phyloP scores from a whole-genome alignment of 2,329 filamentous ascomycete genomes.

The Rosellinia necatrix region DNA sequence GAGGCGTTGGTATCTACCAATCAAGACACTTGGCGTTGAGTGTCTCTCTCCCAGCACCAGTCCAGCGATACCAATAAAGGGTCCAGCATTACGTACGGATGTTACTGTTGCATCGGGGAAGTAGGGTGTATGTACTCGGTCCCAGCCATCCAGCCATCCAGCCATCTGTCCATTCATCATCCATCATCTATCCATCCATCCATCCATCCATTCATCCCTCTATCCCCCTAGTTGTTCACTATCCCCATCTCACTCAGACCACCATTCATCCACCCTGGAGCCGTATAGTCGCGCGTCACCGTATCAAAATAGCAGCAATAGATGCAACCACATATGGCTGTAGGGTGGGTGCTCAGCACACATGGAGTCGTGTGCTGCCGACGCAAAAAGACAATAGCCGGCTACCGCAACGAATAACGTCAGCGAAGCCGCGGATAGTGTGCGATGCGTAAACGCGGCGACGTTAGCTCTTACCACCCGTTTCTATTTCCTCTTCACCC shows the following conservation, averaged over 20 bases:
- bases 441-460: conserved; percentile 10
- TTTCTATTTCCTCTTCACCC: not conserved
- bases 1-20: conserved; percentile 21
- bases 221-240: too few species aligned
- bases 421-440: conserved; percentile 11
- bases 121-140: too few species aligned
- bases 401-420: too few species aligned
- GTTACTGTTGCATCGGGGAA: conserved; percentile 19
- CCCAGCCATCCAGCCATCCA: too few species aligned
- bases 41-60: not conserved
- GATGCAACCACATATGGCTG: conserved; percentile 13
- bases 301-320: conserved; percentile 26
- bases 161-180: too few species aligned
- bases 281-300: conserved; percentile 13
- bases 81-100: too few species aligned
- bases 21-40: conserved; percentile 2
- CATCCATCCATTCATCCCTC: too few species aligned
- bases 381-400: not conserved
- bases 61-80: conserved; percentile 1
- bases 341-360: conserved; percentile 4
- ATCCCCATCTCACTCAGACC: conserved; percentile 4
- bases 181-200: too few species aligned
- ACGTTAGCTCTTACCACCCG: conserved; percentile 5
- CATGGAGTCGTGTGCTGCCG: too few species aligned
- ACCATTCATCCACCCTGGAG: conserved; percentile 8